Percentiles rank a stretch among this genome's conserved stretches.
phyloP scores from a whole-genome alignment of 2,329 filamentous ascomycete species.

The Microthyrium microscopicum region DNA sequence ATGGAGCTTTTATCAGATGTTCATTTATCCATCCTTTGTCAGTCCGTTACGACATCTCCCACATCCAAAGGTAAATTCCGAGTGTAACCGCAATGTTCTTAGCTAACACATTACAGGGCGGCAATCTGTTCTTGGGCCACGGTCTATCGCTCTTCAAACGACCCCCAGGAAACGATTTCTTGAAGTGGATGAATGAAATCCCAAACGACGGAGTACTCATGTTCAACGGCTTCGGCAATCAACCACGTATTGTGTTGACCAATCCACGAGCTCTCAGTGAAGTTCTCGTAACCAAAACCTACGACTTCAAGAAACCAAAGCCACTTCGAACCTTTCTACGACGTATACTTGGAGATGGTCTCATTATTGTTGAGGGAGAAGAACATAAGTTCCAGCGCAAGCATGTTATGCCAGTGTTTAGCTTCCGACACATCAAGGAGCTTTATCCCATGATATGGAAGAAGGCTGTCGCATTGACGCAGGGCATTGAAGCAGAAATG shows the following conservation, averaged over 20 bases:
- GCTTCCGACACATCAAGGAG: slow-evolving; percentile 72
- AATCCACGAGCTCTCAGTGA: slow-evolving; percentile 29
- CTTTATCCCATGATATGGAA: slow-evolving; percentile 72
- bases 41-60: slow-evolving; percentile 25
- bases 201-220: slow-evolving; percentile 25
- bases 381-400: slow-evolving; percentile 43
- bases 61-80: slow-evolving; percentile 11
- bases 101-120: slow-evolving; percentile 10
- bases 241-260: slow-evolving; percentile 21
- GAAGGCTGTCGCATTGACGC: slow-evolving; percentile 53
- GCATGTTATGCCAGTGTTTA: slow-evolving; percentile 65
- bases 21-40: slow-evolving; percentile 10
- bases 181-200: slow-evolving; percentile 20
- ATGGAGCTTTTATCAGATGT: slow-evolving; percentile 4
- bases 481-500: slow-evolving; percentile 41
- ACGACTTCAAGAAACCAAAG: slow-evolving; percentile 37
- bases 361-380: slow-evolving; percentile 34
- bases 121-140: slow-evolving; percentile 19
- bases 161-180: slow-evolving; percentile 17
- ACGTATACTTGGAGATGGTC: slow-evolving; percentile 32
- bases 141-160: slow-evolving; percentile 18
- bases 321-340: slow-evolving; percentile 27
- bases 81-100: neutral
- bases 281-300: slow-evolving; percentile 34
- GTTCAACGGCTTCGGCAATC: slow-evolving; percentile 22